Evolutionary conservation across 2,329 filamentous ascomycete genomes (phyloP).

Genomic region (Alternaria dauci): DNA sequence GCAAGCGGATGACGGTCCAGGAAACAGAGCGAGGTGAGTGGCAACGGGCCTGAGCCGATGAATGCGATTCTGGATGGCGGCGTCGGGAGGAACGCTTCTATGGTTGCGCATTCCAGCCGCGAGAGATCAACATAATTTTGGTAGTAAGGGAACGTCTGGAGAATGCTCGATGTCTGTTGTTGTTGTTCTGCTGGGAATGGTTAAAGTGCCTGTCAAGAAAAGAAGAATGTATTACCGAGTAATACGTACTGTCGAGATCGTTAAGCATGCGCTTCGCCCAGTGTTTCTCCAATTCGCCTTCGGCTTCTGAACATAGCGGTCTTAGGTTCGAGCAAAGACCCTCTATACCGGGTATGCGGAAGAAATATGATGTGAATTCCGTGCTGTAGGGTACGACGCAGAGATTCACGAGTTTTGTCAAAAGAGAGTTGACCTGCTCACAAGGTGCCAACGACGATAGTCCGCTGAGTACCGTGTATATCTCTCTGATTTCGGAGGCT

Average conservation of each 20-base stretch:
- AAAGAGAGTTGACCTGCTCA: slow-evolving; percentile 44
- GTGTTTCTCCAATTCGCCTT: slow-evolving; percentile 56
- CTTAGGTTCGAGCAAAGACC: slow-evolving; percentile 52
- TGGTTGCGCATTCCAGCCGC: slow-evolving; percentile 56
- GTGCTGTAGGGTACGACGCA: slow-evolving; percentile 43
- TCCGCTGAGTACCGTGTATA: slow-evolving; percentile 23
- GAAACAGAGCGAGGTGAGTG: slow-evolving; percentile 59
- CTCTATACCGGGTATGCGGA: slow-evolving; percentile 43
- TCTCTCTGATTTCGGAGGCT: slow-evolving; percentile 30
- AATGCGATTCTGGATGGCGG: slow-evolving; percentile 55
- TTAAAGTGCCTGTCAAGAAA: not conserved
- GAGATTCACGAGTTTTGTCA: slow-evolving; percentile 50
- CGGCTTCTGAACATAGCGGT: slow-evolving; percentile 55
- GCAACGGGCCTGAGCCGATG: slow-evolving; percentile 61
- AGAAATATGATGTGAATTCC: slow-evolving; percentile 33
- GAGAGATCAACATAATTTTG: slow-evolving; percentile 60
- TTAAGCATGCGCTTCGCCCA: slow-evolving; percentile 54
- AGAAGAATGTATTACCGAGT: not conserved
- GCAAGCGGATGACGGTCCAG: slow-evolving; percentile 45
- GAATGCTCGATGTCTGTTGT: not conserved
- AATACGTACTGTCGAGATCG: slow-evolving; percentile 11
- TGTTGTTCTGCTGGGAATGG: not conserved
- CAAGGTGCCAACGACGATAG: slow-evolving; percentile 44
- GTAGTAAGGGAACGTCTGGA: slow-evolving; percentile 57
- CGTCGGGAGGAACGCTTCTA: slow-evolving; percentile 48